phyloP scores from a whole-genome alignment of 805 yeast species.

The Starmerella apicola region DNA sequence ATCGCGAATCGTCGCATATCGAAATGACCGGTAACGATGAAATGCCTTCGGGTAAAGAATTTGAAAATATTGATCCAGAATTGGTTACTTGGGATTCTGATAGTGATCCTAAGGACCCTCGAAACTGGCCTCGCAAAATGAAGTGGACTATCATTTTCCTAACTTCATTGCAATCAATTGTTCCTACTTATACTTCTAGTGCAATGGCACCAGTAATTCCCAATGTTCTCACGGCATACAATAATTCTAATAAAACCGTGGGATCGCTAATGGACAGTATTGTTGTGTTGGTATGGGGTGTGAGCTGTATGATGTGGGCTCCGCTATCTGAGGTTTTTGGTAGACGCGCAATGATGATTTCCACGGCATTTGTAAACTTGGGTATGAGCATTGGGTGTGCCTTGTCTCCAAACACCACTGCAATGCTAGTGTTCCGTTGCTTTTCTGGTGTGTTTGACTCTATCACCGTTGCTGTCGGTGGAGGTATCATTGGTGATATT shows the following conservation, averaged over 20 bases:
- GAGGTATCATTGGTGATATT: conserved; percentile 53
- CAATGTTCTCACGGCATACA: conserved; percentile 35
- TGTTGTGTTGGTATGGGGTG: conserved; percentile 54
- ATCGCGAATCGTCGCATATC: conserved; percentile 17
- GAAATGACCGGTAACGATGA: conserved; percentile 21
- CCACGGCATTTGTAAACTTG: conserved; percentile 36
- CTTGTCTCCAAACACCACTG: conserved; percentile 41
- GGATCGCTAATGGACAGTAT: conserved; percentile 46
- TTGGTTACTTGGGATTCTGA: conserved; percentile 56
- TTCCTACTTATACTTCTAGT: conserved; percentile 53
- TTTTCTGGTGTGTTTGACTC: conserved; percentile 54
- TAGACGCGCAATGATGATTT: conserved; percentile 41
- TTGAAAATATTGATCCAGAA: conserved; percentile 44
- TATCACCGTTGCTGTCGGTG: conserved; percentile 55
- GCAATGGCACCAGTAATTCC: conserved; percentile 49
- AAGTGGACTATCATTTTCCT: conserved; percentile 37
- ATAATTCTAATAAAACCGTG: conserved; percentile 32
- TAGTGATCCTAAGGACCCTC: conserved; percentile 48
- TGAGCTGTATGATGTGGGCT: conserved; percentile 53
- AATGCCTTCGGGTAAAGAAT: conserved; percentile 38
- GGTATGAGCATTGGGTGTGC: conserved; percentile 42
- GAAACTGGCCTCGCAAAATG: conserved; percentile 40
- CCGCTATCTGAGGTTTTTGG: conserved; percentile 61
- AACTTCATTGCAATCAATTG: conserved; percentile 44
- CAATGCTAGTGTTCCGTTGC: conserved; percentile 44